Evolutionary conservation across 75 land plant species (phyloP), one percentile per base, ranked within the genome.

Genomic region (Picea glauca): DNA sequence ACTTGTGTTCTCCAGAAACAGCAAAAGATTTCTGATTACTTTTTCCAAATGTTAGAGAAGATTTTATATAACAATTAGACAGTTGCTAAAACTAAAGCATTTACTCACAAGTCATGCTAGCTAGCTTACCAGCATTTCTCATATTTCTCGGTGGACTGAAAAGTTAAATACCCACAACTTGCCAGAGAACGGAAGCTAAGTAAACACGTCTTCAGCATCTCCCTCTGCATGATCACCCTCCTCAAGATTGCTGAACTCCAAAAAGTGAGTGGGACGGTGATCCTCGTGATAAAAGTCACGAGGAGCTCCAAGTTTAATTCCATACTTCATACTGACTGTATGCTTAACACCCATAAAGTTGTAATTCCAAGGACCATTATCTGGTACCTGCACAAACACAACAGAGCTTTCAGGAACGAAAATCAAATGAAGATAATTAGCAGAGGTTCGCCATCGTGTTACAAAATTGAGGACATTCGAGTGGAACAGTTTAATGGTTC

Each of bases 291-390:
- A 98, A 80, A 84, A 98, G 54, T 98, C 99, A 13, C 95, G 79
- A 18, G 99, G 98, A 13, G 91, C 81, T 21, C 98, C 92, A 17
- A 98, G 94, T 84, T 93, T 98, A 30, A 93, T 79, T 14, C 96
- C 96, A 67, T 98, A 98, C 80, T 84, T 91, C 99, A 98, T 94
- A 83, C 99, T 85, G 9, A 82, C 87, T 0, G 95, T 88, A 77
- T 98, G 99, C 79, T 95, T 98, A 35, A 98, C 99, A 59, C 99
- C 99, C 99, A 98, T 98, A 81, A 96, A 98, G 76, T 98, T 98
- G 82, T 93, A 98, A 73, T 98, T 98, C 99, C 99, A 98, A 12
- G 96, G 96, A 60, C 99, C 99, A 76, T 91, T 98, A 67, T 98
- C 99, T 7, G 99, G 99, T 50, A 91, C 86, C 99, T 96, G 87